These are phyloP conservation scores for Ophiorrhiza pumila DNA, from an alignment of 257 asterid genomes.

Conservation along the genomic window DNA sequence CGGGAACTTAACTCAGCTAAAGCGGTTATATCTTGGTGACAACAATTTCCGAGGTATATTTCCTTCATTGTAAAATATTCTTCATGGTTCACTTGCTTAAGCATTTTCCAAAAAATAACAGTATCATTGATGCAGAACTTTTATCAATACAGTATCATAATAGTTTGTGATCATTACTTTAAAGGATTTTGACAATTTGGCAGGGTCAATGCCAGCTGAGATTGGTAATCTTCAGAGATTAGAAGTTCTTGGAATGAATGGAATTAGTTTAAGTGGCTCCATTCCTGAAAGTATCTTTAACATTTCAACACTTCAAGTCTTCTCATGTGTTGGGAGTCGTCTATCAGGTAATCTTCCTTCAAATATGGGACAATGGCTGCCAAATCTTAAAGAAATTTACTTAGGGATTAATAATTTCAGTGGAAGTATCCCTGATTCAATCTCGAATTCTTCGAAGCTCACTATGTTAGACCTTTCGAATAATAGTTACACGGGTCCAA, in stretches of 20 bases:
- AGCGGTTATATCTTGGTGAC: conserved; percentile 11
- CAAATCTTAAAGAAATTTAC: background rate
- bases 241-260: background rate
- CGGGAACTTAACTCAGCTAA: conserved; percentile 25
- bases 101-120: no score
- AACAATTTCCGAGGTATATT: conserved; percentile 25
- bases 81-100: no score
- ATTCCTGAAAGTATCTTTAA: conserved; percentile 29
- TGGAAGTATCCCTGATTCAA: conserved; percentile 22
- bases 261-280: conserved; percentile 10
- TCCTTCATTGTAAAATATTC: no score
- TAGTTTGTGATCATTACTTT: background rate
- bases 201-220: conserved; percentile 30
- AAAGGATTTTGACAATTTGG: background rate
- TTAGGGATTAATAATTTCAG: background rate
- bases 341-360: conserved; percentile 13
- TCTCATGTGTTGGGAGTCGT: background rate
- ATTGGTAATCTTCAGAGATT: conserved; percentile 27
- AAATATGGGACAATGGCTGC: background rate
- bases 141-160: no score
- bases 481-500: conserved; percentile 21
- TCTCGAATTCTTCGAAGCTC: conserved; percentile 30
- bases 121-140: no score
- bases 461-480: background rate
- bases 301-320: conserved; percentile 24